Evolutionary conservation across 73 alveolate species (phyloP), one percentile per base, ranked within the genome.

Genomic region (Blepharisma stoltei): DNA sequence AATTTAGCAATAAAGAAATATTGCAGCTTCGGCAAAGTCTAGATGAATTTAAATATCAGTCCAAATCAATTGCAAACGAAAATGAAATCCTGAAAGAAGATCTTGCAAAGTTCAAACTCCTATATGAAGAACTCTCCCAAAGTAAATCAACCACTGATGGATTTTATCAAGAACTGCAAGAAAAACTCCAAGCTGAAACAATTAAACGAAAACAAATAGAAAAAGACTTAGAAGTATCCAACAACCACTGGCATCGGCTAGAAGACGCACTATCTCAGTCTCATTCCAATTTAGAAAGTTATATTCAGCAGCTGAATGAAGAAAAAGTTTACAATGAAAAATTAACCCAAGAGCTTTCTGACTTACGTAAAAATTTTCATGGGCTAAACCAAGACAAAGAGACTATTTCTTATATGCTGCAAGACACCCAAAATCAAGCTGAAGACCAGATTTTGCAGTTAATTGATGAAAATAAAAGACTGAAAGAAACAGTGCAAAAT

Each of bases 401-500:
- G 6, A 18, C 49, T 9, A 60, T 14, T 14, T 14, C 18, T 9
- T 9, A 25, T 14, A 25, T 14, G 37, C 23, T 60, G 0, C 46
- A 60, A 60, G 73, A 25, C 14, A 25, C 38, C 37, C 18, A 25
- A 20, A 14, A 60, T 60, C 46, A 8, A 60, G 18, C 46, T 14
- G 23, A 38, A 60, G 23, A 60, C 14, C 46, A 25, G 18, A 9
- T 60, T 60, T 25, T 60, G 23, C 46, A 20, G 73, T 38, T n/a
- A 60, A 60, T 25, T 14, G 23, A 25, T 8, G 73, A 60, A 60
- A 14, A 14, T n/a, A n/a, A 60, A 8, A 20, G 14, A 20, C 73
- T 14, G 23, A n/a, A 60, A 60, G 73, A 60, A 60, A 60, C 14
- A 60, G 18, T 60, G 38, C 73, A 60, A 25, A 60, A n/a, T 60